Evolutionary conservation across 225 moss, liverwort and hornwort species (phyloP).

Genomic region (Straminergon stramineum): DNA sequence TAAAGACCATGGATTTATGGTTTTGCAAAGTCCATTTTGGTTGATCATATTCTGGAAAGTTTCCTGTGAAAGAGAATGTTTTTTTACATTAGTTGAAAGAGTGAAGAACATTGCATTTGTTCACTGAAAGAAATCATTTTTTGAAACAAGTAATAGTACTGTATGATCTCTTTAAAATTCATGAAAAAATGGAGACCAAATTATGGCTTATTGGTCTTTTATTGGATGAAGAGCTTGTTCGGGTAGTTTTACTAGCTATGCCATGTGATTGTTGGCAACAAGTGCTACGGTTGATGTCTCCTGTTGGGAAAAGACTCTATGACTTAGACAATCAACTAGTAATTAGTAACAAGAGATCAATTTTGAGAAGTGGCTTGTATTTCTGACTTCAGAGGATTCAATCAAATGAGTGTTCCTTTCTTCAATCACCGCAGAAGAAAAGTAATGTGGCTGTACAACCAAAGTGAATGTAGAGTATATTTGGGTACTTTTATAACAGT

Average conservation of each 20-base stretch:
- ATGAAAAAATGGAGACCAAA: neutral
- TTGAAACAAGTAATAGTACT: neutral
- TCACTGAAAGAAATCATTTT: neutral
- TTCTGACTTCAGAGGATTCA: neutral
- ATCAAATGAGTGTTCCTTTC: neutral
- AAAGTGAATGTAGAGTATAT: neutral
- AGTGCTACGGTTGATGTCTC: neutral
- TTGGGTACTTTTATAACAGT: neutral
- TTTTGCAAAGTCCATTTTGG: neutral
- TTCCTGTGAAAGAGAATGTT: no score
- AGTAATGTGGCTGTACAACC: neutral
- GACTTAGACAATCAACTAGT: neutral
- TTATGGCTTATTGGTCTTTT: neutral
- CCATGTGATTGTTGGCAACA: neutral
- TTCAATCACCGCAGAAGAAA: neutral
- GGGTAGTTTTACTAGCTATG: neutral
- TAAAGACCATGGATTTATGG: neutral
- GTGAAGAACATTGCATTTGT: neutral
- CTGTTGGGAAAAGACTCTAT: neutral
- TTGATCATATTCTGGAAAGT: neutral
- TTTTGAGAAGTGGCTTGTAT: neutral
- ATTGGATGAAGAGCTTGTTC: neutral
- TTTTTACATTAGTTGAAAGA: neutral
- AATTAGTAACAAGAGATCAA: neutral
- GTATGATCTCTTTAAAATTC: neutral